These are phyloP conservation scores for Carallia pectinifolia DNA, from an alignment of 345 rosid genomes.

Conservation along the genomic window DNA sequence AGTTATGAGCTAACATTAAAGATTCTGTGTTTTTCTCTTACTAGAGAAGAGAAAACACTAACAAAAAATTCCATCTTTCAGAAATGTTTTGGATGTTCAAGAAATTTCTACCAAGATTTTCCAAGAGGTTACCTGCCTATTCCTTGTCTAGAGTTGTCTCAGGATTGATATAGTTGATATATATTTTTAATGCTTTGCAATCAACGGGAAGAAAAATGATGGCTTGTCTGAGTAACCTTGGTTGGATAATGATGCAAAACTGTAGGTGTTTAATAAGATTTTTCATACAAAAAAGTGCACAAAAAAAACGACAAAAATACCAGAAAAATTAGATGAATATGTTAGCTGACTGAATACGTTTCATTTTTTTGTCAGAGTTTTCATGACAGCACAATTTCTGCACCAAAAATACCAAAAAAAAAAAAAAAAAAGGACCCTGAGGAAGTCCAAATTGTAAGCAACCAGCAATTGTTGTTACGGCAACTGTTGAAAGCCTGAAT, in stretches of 20 bases:
- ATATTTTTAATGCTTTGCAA: neutral
- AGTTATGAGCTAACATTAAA: too few relatives aligned
- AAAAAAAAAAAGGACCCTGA: too few relatives aligned
- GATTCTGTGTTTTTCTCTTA: too few relatives aligned
- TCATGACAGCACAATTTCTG: too few relatives aligned
- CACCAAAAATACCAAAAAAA: too few relatives aligned
- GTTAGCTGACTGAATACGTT: too few relatives aligned
- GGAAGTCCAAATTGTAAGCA: too few relatives aligned
- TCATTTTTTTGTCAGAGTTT: too few relatives aligned
- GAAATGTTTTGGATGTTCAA: slow-evolving; percentile 11
- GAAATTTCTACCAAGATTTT: slow-evolving; percentile 7
- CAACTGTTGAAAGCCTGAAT: neutral
- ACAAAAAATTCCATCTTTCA: neutral
- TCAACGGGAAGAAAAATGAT: neutral
- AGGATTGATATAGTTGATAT: neutral
- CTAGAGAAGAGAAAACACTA: neutral
- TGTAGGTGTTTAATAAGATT: neutral
- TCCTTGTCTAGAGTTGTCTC: neutral
- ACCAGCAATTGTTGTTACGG: too few relatives aligned
- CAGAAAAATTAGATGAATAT: too few relatives aligned
- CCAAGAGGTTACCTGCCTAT: neutral
- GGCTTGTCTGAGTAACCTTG: neutral
- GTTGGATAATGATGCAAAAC: neutral
- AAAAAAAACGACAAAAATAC: neutral
- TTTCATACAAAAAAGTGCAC: neutral